Percentiles rank a stretch among this genome's conserved stretches.
phyloP scores from a whole-genome alignment of 441 rosid genomes.

The Populus hybrid region DNA sequence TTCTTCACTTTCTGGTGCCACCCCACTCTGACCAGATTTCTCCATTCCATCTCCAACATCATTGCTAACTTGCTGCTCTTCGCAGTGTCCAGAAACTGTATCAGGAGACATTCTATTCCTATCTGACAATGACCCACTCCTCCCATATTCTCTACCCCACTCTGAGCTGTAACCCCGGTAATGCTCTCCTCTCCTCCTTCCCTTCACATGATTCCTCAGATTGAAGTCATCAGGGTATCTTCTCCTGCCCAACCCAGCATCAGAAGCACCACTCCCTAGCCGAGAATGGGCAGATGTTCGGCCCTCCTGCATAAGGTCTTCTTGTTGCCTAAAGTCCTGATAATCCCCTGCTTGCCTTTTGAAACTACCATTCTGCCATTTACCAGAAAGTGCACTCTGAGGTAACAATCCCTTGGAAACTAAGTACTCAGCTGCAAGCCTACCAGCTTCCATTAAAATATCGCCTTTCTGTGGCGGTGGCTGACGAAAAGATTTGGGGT shows the following conservation, averaged over 20 bases:
- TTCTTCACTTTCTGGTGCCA: slow-evolving; percentile 46
- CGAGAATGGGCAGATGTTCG: slow-evolving; percentile 54
- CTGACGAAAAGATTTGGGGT: slow-evolving; percentile 50
- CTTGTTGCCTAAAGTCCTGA: slow-evolving; percentile 62
- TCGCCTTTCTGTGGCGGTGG: slow-evolving; percentile 48
- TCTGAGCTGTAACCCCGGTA: slow-evolving; percentile 51
- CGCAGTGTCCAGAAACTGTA: slow-evolving; percentile 45
- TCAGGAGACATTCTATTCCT: slow-evolving; percentile 50
- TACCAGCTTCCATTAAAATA: slow-evolving; percentile 85
- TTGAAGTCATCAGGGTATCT: slow-evolving; percentile 59
- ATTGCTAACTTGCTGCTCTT: slow-evolving; percentile 56
- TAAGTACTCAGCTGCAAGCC: slow-evolving; percentile 87
- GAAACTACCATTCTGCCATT: slow-evolving; percentile 71
- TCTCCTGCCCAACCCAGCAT: slow-evolving; percentile 47
- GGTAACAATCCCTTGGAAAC: slow-evolving; percentile 77
- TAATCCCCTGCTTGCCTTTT: slow-evolving; percentile 56
- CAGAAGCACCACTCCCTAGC: slow-evolving; percentile 39
- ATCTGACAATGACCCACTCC: slow-evolving; percentile 71
- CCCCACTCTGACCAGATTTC: slow-evolving; percentile 35
- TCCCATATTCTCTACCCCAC: slow-evolving; percentile 64
- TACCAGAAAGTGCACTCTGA: slow-evolving; percentile 50
- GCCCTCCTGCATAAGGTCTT: slow-evolving; percentile 46
- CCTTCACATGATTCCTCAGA: slow-evolving; percentile 49
- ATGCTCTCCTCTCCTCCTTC: slow-evolving; percentile 63
- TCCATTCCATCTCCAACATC: slow-evolving; percentile 50